A percentile compares a stretch with the other conserved stretches of the same genome.
These are phyloP conservation scores for Wickerhamiella dianesei DNA, from an alignment of 805 yeast genomes.

Conservation along the genomic window DNA sequence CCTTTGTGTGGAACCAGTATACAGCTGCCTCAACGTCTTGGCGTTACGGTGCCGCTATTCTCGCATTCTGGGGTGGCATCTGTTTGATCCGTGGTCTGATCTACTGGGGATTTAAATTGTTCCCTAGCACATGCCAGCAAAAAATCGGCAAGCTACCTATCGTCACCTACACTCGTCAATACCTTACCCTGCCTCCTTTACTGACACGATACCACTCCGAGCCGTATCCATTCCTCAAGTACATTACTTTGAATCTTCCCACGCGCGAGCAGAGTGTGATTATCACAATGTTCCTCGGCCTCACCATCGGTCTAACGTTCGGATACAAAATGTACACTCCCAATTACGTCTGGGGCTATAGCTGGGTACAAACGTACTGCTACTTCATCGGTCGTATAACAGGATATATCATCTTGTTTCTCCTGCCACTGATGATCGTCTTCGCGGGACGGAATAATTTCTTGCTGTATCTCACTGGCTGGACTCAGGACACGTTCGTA, in stretches of 20 bases:
- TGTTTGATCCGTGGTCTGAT: conserved; percentile 3
- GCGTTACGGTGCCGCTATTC: conserved; percentile 9
- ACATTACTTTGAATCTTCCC: conserved; percentile 23
- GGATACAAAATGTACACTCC: conserved; percentile 3
- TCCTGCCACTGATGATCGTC: conserved; percentile 42
- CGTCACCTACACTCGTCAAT: neutral
- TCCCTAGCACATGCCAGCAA: conserved; percentile 2
- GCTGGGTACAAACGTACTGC: conserved; percentile 3
- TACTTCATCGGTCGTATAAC: conserved; percentile 8
- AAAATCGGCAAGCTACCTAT: neutral
- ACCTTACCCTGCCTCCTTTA: neutral
- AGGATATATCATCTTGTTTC: conserved; percentile 3
- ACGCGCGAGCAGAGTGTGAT: conserved; percentile 30
- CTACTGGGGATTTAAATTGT: conserved; percentile 1
- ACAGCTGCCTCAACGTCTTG: neutral
- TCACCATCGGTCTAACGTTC: conserved; percentile 12
- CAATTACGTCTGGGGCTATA: conserved; percentile 3
- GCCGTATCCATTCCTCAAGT: neutral
- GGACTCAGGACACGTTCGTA: conserved; percentile 42
- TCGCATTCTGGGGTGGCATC: conserved; percentile 15
- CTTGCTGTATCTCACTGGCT: conserved; percentile 41
- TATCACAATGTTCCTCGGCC: conserved; percentile 22
- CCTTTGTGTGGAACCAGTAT: neutral
- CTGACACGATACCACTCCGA: conserved; percentile 1
- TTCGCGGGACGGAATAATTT: conserved; percentile 61